Conservation (phyloP, 1,284 basidiomycete genomes). For the Marasmius sp. region DNA sequence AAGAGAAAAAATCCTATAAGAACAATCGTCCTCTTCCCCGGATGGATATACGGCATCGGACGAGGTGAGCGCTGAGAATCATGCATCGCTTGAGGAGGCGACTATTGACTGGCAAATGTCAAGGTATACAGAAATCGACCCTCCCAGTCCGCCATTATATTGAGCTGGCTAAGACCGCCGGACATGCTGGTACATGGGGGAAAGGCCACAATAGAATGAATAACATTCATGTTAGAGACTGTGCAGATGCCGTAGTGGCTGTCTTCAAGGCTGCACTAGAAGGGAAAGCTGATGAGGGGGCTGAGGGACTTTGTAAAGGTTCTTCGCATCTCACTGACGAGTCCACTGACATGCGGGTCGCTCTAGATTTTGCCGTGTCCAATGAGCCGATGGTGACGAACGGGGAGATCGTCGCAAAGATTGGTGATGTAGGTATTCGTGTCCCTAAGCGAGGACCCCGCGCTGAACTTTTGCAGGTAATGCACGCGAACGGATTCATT, state of each 20-base stretch:
- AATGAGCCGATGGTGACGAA: slow-evolving; percentile 11
- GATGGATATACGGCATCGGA: slow-evolving; percentile 40
- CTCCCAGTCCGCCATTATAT: slow-evolving; percentile 33
- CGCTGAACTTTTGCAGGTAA: slow-evolving; percentile 25
- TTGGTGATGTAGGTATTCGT: slow-evolving; percentile 35
- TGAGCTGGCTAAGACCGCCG: slow-evolving; percentile 27
- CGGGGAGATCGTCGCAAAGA: slow-evolving; percentile 25
- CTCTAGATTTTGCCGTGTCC: not conserved
- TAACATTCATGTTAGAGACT: slow-evolving; percentile 40
- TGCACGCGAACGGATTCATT: slow-evolving; percentile 34
- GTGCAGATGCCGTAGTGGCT: slow-evolving; percentile 28
- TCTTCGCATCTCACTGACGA: not conserved
- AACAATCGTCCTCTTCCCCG: slow-evolving; percentile 39
- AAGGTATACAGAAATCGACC: slow-evolving; percentile 33
- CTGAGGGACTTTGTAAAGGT: slow-evolving; percentile 34
- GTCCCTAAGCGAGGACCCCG: not conserved
- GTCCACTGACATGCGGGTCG: not conserved
- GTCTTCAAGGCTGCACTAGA: slow-evolving; percentile 37
- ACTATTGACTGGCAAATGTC: not conserved
- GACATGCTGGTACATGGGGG: slow-evolving; percentile 40
- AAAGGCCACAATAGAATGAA: slow-evolving; percentile 35
- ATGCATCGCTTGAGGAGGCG: too few relatives aligned
- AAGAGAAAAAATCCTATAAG: slow-evolving; percentile 39
- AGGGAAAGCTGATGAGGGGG: slow-evolving; percentile 37
- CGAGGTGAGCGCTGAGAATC: slow-evolving; percentile 23